Evolutionary conservation across 768 basidiomycete species (phyloP).

Genomic region (Sarcomyxa edulis): DNA sequence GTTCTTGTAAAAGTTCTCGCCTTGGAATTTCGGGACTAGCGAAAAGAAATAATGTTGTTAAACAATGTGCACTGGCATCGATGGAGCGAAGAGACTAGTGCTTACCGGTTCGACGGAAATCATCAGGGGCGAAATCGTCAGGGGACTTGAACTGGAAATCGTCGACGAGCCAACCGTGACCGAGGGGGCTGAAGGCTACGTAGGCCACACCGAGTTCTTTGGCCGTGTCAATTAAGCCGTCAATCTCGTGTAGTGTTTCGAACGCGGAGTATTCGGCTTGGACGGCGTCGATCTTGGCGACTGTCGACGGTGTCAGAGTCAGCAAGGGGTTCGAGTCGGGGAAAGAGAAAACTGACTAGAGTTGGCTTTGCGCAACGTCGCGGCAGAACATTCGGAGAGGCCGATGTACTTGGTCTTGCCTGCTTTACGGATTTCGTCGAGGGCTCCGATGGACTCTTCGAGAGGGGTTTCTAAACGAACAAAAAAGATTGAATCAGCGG

Average conservation of each 20-base stretch:
- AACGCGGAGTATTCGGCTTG: background rate
- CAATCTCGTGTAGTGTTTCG: background rate
- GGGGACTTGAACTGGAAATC: no score
- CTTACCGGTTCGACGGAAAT: slow-evolving; percentile 1
- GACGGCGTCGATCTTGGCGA: background rate
- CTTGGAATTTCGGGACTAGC: background rate
- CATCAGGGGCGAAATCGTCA: background rate
- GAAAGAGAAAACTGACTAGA: no score
- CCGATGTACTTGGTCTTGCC: slow-evolving; percentile 5
- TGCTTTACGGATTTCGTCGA: slow-evolving; percentile 2
- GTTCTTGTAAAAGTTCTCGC: background rate
- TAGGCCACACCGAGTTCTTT: slow-evolving; percentile 1
- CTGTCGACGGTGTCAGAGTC: background rate
- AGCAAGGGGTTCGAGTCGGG: no score
- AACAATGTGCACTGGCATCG: no score
- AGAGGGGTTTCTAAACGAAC: no score
- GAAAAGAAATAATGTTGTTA: no score
- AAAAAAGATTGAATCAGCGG: no score
- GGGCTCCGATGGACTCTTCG: no score
- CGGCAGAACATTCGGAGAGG: slow-evolving; percentile 7
- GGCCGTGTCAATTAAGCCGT: background rate
- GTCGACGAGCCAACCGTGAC: background rate
- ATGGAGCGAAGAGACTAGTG: no score
- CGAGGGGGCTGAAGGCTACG: slow-evolving; percentile 2
- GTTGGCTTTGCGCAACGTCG: no score